Evolutionary conservation across 768 basidiomycete species (phyloP).

Genomic region (Hypsizygus marmoreus): DNA sequence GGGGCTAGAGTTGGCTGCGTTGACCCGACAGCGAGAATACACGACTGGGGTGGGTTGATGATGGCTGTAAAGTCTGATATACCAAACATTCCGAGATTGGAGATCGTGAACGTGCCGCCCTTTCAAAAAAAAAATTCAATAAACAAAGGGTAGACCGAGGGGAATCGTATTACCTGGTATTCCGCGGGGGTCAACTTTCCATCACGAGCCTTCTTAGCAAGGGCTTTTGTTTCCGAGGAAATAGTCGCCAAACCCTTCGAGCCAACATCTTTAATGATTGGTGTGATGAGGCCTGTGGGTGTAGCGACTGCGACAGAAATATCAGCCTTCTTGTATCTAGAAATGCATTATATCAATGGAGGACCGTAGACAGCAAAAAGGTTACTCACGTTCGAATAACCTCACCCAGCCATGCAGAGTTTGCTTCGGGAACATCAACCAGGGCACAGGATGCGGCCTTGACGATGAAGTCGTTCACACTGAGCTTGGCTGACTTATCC

Average conservation of each 20-base stretch:
- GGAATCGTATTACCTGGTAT: slow-evolving; percentile 98
- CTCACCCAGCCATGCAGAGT: slow-evolving; percentile 97
- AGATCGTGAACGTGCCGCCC: slow-evolving; percentile 99
- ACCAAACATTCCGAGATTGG: slow-evolving; percentile 98
- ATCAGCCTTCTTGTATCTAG: slow-evolving; percentile 93
- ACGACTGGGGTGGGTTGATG: slow-evolving; percentile 98
- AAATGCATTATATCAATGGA: slow-evolving; percentile 5
- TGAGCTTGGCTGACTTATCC: slow-evolving; percentile 90
- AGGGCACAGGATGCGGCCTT: slow-evolving; percentile 93
- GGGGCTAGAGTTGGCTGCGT: slow-evolving; percentile 86
- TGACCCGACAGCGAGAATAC: slow-evolving; percentile 93
- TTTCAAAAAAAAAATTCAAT: slow-evolving; percentile 31
- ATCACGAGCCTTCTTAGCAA: slow-evolving; percentile 95
- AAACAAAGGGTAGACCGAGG: too few relatives aligned
- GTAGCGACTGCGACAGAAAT: slow-evolving; percentile 98
- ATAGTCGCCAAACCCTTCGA: slow-evolving; percentile 91
- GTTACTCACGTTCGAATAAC: slow-evolving; percentile 87
- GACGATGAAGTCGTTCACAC: slow-evolving; percentile 97
- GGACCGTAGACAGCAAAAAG: not conserved
- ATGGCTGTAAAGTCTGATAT: slow-evolving; percentile 97
- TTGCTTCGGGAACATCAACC: slow-evolving; percentile 94
- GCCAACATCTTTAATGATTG: slow-evolving; percentile 93
- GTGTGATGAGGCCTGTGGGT: slow-evolving; percentile 93
- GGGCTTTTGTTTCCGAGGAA: slow-evolving; percentile 86
- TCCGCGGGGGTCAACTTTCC: slow-evolving; percentile 94